Percentiles rank a stretch among this genome's conserved stretches.
Evolutionary conservation across 148 eudicot genomes (phyloP).

Genomic region (Pharnaceum exiguum): DNA sequence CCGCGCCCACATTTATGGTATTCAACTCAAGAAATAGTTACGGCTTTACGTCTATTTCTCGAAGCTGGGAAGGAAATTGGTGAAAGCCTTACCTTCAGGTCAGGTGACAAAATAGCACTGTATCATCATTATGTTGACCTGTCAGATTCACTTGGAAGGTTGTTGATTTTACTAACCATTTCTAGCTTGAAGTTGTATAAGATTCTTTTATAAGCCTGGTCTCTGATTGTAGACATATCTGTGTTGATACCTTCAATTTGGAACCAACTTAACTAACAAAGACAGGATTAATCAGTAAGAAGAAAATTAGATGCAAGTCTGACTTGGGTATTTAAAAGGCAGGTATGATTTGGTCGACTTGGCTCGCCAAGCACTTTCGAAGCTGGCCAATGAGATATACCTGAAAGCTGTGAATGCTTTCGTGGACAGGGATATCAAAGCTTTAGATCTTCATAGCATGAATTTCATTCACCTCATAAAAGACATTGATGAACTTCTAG

Average conservation of each 20-base stretch:
- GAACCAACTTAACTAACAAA: no score
- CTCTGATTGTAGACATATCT: no score
- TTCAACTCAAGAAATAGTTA: conserved; percentile 51
- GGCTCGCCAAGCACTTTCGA: conserved; percentile 89
- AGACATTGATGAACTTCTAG: conserved; percentile 79
- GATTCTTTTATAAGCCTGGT: no score
- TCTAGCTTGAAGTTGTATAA: no score
- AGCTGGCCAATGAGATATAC: conserved; percentile 81
- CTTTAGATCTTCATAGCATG: conserved; percentile 37
- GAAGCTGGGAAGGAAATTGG: conserved; percentile 54
- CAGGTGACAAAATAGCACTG: not conserved
- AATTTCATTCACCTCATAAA: conserved; percentile 61
- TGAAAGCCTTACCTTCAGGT: conserved; percentile 86
- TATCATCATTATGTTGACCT: not conserved
- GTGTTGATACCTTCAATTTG: no score
- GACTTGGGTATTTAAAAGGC: conserved; percentile 12
- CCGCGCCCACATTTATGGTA: conserved; percentile 92
- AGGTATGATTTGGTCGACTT: conserved; percentile 98
- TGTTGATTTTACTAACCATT: no score
- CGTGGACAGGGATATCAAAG: conserved; percentile 44
- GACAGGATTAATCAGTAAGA: no score
- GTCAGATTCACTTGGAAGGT: not conserved
- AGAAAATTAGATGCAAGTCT: not conserved
- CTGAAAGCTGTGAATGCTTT: conserved; percentile 69
- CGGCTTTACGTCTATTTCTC: conserved; percentile 72